Evolutionary conservation across 106 monocot species (phyloP).

Genomic region (Phalaenopsis equestris): DNA sequence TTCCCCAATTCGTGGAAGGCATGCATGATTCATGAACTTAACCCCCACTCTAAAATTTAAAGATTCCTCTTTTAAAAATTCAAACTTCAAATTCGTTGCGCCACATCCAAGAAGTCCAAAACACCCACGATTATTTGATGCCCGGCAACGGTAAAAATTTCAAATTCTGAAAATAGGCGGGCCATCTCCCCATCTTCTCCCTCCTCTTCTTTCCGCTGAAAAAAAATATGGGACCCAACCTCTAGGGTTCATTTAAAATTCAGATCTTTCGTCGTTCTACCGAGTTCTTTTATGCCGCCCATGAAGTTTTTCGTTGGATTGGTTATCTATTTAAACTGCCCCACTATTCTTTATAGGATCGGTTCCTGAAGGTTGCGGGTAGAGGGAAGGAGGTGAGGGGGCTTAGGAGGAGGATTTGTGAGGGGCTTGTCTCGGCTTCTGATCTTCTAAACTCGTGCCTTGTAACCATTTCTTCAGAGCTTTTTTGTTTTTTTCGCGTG

Average conservation of each 20-base stretch:
- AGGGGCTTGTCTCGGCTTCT: background rate
- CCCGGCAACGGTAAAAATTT: slow-evolving; percentile 13
- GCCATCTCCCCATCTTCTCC: slow-evolving; percentile 1
- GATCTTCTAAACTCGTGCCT: background rate
- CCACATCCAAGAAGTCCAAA: too few species aligned
- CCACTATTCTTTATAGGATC: background rate
- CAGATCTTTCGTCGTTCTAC: background rate
- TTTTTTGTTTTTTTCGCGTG: background rate
- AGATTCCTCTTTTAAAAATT: too few species aligned
- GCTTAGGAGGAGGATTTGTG: background rate
- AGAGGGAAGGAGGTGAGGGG: background rate
- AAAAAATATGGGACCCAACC: background rate
- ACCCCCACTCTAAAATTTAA: too few species aligned
- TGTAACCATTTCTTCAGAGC: background rate
- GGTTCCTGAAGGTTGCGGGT: background rate
- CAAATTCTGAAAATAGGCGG: background rate
- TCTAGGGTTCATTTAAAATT: background rate
- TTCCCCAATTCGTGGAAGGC: too few species aligned
- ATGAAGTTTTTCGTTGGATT: background rate
- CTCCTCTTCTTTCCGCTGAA: slow-evolving; percentile 1
- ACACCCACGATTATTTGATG: background rate
- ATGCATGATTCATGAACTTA: too few species aligned
- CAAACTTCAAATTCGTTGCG: too few species aligned
- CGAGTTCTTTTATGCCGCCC: background rate
- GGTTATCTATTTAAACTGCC: background rate